Percentiles rank a stretch among this genome's conserved stretches.
Conservation (phyloP, 176 grass and related monocot species). For the Oryza brachyantha region DNA sequence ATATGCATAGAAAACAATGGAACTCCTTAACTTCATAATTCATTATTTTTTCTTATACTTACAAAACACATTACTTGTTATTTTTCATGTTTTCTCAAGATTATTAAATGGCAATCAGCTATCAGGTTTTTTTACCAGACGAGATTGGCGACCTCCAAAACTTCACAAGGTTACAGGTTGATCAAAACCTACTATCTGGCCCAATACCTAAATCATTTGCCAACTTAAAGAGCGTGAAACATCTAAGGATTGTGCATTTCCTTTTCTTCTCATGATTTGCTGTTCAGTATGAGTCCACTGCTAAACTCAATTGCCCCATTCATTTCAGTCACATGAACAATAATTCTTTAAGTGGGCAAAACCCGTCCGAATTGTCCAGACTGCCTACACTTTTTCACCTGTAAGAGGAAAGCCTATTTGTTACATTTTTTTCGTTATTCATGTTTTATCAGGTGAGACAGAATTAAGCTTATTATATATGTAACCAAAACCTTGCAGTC, state of each 20-base stretch:
- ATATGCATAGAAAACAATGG: slow-evolving; percentile 1
- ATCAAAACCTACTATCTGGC: slow-evolving; percentile 72
- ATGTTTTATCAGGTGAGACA: background rate
- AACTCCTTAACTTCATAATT: background rate
- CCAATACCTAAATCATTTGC: slow-evolving; percentile 85
- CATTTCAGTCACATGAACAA: slow-evolving; percentile 96
- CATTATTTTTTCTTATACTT: slow-evolving; percentile 12
- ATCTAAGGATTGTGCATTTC: slow-evolving; percentile 57
- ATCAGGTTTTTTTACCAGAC: slow-evolving; percentile 74
- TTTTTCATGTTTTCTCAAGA: slow-evolving; percentile 49
- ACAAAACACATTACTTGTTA: background rate
- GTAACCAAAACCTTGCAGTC: slow-evolving; percentile 41
- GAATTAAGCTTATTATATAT: slow-evolving; percentile 6
- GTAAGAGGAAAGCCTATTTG: slow-evolving; percentile 57
- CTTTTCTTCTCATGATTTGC: slow-evolving; percentile 5
- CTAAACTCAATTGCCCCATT: slow-evolving; percentile 29
- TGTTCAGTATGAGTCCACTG: slow-evolving; percentile 9
- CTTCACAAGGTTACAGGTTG: slow-evolving; percentile 83
- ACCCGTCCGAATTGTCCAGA: slow-evolving; percentile 69
- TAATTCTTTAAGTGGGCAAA: slow-evolving; percentile 88
- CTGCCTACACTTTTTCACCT: slow-evolving; percentile 76
- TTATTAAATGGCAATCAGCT: slow-evolving; percentile 83
- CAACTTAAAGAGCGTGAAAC: slow-evolving; percentile 70
- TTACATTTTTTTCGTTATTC: background rate
- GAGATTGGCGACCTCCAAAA: slow-evolving; percentile 78